Base-by-base conservation (phyloP, 257 asterid genomes). In the Craterostigma plantagineum region DNA sequence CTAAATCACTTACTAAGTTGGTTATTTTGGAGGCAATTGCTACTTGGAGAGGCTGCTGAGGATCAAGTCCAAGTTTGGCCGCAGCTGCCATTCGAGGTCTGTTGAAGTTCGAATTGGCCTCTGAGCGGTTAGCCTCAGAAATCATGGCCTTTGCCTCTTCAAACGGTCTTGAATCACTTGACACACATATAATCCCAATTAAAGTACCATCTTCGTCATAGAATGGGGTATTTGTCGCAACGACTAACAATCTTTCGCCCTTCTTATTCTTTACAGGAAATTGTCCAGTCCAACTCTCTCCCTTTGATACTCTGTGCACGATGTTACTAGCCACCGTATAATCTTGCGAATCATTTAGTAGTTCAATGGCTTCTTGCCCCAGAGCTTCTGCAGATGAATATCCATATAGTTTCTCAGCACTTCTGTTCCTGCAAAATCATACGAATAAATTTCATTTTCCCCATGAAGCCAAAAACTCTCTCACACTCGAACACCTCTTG, bases 201-300 rank as follows among this genome's bases (percentile, higher is more conserved):
- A 78, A 45, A 50, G 60, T 54, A 42, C 83, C 94, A 54, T 76
- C 71, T 49, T 87, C 95, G 44, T 81, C 92, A 46, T 65, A 79
- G 56, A 87, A 69, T 16, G 98, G 93, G 9, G 95, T 61, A 37
- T 79, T 70, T 15, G 86, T 82, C 34, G 73, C 74, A 49, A 74
- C 48, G 11, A 75, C 65, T 47, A 57, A 15, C 48, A 87, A 74
- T 55, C 72, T 66, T 14, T 63, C 67, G 14, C 95, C 93, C 11
- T 18, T 64, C 73, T 68, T 82, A 44, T 61, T 69, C 57, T 57
- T 76, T 14, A 79, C 74, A 14, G 98, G 93, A 60, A 76, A 79
- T 55, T 68, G 70, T 17, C 98, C 98, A 0, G 83, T 82, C 95
- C 98, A 87, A 54, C 59, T 64, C 61, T 87, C 83, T 14, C 93